Base-by-base conservation (phyloP, 1,139 yeast genomes). In the Wickerhamomyces sp. region DNA sequence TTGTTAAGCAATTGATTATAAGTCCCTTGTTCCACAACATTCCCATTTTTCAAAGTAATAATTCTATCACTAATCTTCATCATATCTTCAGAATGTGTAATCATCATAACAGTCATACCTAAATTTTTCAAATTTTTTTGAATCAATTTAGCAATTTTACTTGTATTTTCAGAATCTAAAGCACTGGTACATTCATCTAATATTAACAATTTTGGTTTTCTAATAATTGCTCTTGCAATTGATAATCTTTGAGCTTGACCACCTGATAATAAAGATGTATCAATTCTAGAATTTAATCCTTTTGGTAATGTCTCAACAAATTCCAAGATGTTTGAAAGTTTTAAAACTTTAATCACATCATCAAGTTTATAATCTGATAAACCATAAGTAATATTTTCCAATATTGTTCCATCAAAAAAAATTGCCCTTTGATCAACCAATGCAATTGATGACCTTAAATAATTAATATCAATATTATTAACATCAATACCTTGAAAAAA, bases 111-210 rank as follows among this genome's bases (percentile, higher is more conserved):
- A 0, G 83, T 71, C 14, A 61, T 55, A 13, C 60, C 59, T 5
- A 58, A 53, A 13, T 55, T 52, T 11, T 53, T 57, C 30, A 78
- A 61, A 40, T 70, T 60, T 2, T 63, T 52, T n/a, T 57, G 54
- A 1, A 85, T 66, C 40, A 81, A 56, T 1, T 67, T 59, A 9
- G 72, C 60, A n/a, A 81, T 68, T 7, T 59, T 54, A 14, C 55
- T 50, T 2, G 78, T 59, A 53, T 77, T 81, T 32, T 71, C 74
- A 0, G 83, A 72, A 60, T 88, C 96, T 47, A 88, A 66, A 4
- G 89, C 85, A 3, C 95, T 79, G 0, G 95, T 86, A 50, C 89
- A 84, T 59, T 88, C 96, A 63, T 88, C 96, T 44, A 88, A 65
- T 3, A 88, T 69, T 46, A 87, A 64, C 7, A 88, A 63, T 41